Evolutionary conservation across 495 filamentous ascomycete species (phyloP).

Genomic region (Mycothermus thermophilus): DNA sequence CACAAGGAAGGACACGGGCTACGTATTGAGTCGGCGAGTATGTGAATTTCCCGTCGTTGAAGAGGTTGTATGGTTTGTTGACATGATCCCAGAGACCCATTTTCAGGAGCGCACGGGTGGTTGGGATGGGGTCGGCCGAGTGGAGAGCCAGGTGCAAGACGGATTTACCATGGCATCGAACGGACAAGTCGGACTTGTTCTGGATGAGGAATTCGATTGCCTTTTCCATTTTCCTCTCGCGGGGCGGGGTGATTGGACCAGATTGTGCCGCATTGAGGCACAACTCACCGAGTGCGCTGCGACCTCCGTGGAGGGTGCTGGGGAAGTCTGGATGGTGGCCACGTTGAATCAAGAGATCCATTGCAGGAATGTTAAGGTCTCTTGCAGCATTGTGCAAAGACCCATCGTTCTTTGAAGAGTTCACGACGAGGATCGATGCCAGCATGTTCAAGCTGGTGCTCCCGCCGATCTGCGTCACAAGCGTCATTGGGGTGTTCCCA

Average conservation of each 20-base stretch:
- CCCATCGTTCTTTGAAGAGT: constrained; percentile 33
- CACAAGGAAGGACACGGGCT: constrained; percentile 19
- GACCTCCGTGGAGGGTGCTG: constrained; percentile 32
- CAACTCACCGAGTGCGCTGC: constrained; percentile 35
- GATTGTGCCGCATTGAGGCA: constrained; percentile 31
- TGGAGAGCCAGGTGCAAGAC: constrained; percentile 32
- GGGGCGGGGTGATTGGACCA: constrained; percentile 20
- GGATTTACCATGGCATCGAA: constrained; percentile 32
- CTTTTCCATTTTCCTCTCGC: constrained; percentile 35
- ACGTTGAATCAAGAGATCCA: constrained; percentile 30
- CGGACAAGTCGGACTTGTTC: constrained; percentile 25
- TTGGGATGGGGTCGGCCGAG: constrained; percentile 29
- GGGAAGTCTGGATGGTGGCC: constrained; percentile 37
- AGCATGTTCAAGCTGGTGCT: constrained; percentile 32
- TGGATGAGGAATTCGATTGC: constrained; percentile 30
- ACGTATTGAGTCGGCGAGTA: constrained; percentile 36
- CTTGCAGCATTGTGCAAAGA: constrained; percentile 36
- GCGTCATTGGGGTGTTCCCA: constrained; percentile 32
- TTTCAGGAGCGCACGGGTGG: constrained; percentile 30
- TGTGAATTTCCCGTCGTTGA: constrained; percentile 25
- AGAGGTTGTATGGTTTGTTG: constrained; percentile 32
- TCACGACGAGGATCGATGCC: constrained; percentile 30
- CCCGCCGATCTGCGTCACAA: constrained; percentile 35
- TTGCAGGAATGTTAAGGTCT: constrained; percentile 29
- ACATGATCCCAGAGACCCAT: constrained; percentile 33